phyloP scores from a whole-genome alignment of 495 filamentous ascomycete species.

The Podospora appendiculata region DNA sequence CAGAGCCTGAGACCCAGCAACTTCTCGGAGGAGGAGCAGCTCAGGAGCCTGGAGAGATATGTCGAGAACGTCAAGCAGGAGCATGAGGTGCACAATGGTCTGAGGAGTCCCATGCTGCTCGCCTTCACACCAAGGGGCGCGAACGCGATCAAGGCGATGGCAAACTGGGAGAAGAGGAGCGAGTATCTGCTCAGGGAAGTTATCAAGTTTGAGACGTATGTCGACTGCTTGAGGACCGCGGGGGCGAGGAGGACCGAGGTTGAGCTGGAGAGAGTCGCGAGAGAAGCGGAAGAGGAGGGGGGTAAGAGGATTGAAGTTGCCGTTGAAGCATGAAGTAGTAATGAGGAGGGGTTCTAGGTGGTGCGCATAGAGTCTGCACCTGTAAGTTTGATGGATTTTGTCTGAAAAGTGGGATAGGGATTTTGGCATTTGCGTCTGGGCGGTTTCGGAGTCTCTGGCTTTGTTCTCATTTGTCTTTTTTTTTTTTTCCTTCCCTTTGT shows the following conservation, averaged over 20 bases:
- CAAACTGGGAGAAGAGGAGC: conserved; percentile 95
- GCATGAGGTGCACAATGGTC: conserved; percentile 75
- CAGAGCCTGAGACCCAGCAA: conserved; percentile 81
- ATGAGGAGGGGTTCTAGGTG: no score
- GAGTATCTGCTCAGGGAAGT: conserved; percentile 89
- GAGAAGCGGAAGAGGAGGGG: conserved; percentile 22
- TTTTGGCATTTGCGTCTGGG: no score
- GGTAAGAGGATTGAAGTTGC: conserved; percentile 1
- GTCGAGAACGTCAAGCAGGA: conserved; percentile 84
- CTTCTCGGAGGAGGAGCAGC: conserved; percentile 71
- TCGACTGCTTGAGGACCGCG: conserved; percentile 61
- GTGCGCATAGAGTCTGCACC: no score
- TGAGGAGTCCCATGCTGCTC: conserved; percentile 74
- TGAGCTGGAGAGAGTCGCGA: conserved; percentile 37
- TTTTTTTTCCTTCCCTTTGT: no score
- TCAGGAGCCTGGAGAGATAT: conserved; percentile 65
- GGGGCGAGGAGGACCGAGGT: conserved; percentile 34
- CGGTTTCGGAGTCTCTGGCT: no score
- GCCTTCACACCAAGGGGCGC: conserved; percentile 83
- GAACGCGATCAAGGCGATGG: conserved; percentile 74
- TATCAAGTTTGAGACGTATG: conserved; percentile 92
- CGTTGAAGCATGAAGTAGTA: not conserved
- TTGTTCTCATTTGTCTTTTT: no score
- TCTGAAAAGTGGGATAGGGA: no score
- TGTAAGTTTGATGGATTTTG: no score